Evolutionary conservation across 1,284 basidiomycete genomes (phyloP).

Genomic region (Pseudozyma thailandica): DNA sequence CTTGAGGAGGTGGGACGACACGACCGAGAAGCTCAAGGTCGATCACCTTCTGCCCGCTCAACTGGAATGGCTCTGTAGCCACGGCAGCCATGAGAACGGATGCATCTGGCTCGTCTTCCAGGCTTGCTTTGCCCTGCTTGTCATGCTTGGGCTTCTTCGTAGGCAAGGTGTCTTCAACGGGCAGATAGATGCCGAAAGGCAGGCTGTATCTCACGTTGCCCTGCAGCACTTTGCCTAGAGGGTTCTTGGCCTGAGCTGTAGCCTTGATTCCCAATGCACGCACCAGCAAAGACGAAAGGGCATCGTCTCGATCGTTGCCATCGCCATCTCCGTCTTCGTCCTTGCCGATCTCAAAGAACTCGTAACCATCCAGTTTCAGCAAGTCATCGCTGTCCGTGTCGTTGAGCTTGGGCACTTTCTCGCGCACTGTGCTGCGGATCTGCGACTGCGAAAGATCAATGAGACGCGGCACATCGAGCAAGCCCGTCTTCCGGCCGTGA

Average conservation of each 20-base stretch:
- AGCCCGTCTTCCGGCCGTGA: slow-evolving; percentile 37
- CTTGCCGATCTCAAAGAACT: slow-evolving; percentile 61
- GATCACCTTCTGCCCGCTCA: slow-evolving; percentile 54
- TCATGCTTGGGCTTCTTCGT: slow-evolving; percentile 20
- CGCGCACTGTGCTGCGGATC: slow-evolving; percentile 45
- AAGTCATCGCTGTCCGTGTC: slow-evolving; percentile 47
- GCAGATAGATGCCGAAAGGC: slow-evolving; percentile 60
- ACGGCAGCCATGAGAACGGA: slow-evolving; percentile 58
- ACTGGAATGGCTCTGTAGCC: slow-evolving; percentile 56
- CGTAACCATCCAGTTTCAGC: slow-evolving; percentile 58
- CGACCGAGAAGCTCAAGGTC: slow-evolving; percentile 48
- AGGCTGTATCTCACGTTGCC: slow-evolving; percentile 59
- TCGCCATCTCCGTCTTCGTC: slow-evolving; percentile 15
- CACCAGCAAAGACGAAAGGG: slow-evolving; percentile 18
- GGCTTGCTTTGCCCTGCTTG: slow-evolving; percentile 20
- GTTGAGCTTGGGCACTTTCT: slow-evolving; percentile 51
- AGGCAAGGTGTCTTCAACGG: slow-evolving; percentile 30
- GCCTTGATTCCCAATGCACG: slow-evolving; percentile 61
- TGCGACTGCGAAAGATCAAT: slow-evolving; percentile 48
- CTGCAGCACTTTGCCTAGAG: slow-evolving; percentile 54
- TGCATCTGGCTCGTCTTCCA: slow-evolving; percentile 17
- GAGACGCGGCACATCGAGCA: slow-evolving; percentile 53
- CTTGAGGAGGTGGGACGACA: slow-evolving; percentile 56
- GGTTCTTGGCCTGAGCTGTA: slow-evolving; percentile 55
- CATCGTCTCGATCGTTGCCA: slow-evolving; percentile 8